Conservation (phyloP, 2,329 filamentous ascomycete species). For the Alternaria rosae region DNA sequence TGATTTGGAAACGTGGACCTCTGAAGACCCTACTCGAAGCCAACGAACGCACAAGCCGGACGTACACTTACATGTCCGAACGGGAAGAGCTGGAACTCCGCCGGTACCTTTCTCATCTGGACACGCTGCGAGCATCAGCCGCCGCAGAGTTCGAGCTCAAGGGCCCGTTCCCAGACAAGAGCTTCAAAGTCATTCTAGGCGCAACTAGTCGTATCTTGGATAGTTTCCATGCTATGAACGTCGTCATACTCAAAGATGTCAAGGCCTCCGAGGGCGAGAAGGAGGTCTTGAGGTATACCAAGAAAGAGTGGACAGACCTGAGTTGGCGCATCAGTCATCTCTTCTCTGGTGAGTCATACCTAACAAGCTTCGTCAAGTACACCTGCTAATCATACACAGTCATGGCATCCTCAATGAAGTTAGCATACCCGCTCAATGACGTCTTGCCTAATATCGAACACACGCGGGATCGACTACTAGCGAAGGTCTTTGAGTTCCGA, state of each 20-base stretch:
- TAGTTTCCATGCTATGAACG: conserved; percentile 94
- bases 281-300: conserved; percentile 79
- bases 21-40: conserved; percentile 70
- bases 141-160: conserved; percentile 87
- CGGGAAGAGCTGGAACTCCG: conserved; percentile 88
- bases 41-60: conserved; percentile 32
- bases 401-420: conserved; percentile 88
- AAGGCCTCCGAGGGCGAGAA: conserved; percentile 80
- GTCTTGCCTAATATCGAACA: conserved; percentile 83
- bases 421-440: conserved; percentile 92
- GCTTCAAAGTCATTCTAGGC: conserved; percentile 76
- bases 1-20: conserved; percentile 96
- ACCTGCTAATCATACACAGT: conserved; percentile 57
- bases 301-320: conserved; percentile 78
- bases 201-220: conserved; percentile 87
- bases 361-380: not conserved
- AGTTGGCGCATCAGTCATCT: conserved; percentile 92
- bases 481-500: conserved; percentile 87
- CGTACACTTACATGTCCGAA: conserved; percentile 79
- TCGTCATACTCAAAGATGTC: conserved; percentile 83
- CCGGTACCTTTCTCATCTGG: conserved; percentile 76
- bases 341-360: conserved; percentile 60
- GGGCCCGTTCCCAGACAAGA: conserved; percentile 81
- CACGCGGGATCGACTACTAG: conserved; percentile 80
- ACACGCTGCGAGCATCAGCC: conserved; percentile 75